These are phyloP conservation scores for Lachnellula arida DNA, from an alignment of 2,329 filamentous ascomycete species.

Conservation along the genomic window DNA sequence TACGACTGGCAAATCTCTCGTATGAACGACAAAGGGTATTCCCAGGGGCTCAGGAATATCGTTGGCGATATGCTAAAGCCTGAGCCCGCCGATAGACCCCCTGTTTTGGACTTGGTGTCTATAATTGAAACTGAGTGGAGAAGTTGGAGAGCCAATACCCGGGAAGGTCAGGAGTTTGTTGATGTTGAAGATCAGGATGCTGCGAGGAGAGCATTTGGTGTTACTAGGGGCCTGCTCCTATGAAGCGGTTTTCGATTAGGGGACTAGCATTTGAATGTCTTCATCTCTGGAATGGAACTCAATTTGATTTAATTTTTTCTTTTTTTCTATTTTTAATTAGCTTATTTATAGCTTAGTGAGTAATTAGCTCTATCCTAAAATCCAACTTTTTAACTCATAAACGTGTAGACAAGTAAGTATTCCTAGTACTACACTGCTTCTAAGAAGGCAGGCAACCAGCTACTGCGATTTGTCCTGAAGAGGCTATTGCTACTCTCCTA, in stretches of 20 bases:
- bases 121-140: slow-evolving; percentile 19
- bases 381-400: too few relatives aligned
- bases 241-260: neutral
- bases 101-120: slow-evolving; percentile 15
- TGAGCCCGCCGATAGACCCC: slow-evolving; percentile 16
- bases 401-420: too few relatives aligned
- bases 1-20: slow-evolving; percentile 26
- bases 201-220: slow-evolving; percentile 1
- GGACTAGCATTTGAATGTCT: neutral
- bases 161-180: slow-evolving; percentile 16
- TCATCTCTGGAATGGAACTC: neutral
- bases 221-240: neutral
- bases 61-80: slow-evolving; percentile 22
- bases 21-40: slow-evolving; percentile 24
- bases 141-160: slow-evolving; percentile 20
- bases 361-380: too few relatives aligned
- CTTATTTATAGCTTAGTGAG: too few relatives aligned
- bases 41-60: slow-evolving; percentile 18
- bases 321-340: too few relatives aligned
- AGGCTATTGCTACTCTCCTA: too few relatives aligned
- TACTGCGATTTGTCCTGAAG: too few relatives aligned
- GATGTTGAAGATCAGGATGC: slow-evolving; percentile 18
- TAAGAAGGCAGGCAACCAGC: too few relatives aligned
- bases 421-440: too few relatives aligned
- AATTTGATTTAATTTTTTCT: neutral